Evolutionary conservation across 2,329 filamentous ascomycete species (phyloP), one percentile per base, ranked within the genome.

Genomic region (Talaromyces sp.): DNA sequence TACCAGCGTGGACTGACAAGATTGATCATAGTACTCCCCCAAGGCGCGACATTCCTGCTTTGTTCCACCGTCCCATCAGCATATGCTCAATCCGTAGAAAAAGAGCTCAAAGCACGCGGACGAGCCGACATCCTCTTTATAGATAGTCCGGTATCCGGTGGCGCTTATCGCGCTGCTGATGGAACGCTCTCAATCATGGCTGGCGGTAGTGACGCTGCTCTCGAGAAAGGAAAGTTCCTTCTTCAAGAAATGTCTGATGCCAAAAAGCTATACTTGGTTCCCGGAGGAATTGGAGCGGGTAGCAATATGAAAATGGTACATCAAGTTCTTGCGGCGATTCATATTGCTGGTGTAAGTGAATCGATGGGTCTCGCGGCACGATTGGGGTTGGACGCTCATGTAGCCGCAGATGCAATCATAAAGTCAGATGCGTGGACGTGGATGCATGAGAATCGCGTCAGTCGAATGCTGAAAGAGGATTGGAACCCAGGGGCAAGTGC

Each of bases 151-250:
- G 89, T 92, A 0, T 91, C 88, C 0, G 89, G 89, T 0, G 89
- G 89, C 1, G 84, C 87, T 0, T 80, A 83, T 9, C 82, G 89
- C 37, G 89, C 89, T 1, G 88, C 87, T 0, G 83, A 88, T 56
- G 89, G 89, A 3, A 90, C 88, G 0, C 77, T 92, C 46, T 89
- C 88, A 6, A 92, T 93, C 71, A 91, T 93, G 84, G 88, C 88
- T 0, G 86, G 86, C 1, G 88, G 82, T 0, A 78, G 83, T 0
- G 80, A 83, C 0, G 80, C 79, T 2, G 84, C 85, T 5, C 75
- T 91, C 1, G 77, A 81, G 37, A 83, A 82, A 62, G 87, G 82
- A 0, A 80, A 80, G 23, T 82, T 80, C 55, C 75, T 92, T 1
- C 79, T 92, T 1, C 79, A 85, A 59, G 83, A 84, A 67, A 84